Evolutionary conservation across 306 rosid species (phyloP), one percentile per base, ranked within the genome.

Genomic region (Pachyrhizus erosus): DNA sequence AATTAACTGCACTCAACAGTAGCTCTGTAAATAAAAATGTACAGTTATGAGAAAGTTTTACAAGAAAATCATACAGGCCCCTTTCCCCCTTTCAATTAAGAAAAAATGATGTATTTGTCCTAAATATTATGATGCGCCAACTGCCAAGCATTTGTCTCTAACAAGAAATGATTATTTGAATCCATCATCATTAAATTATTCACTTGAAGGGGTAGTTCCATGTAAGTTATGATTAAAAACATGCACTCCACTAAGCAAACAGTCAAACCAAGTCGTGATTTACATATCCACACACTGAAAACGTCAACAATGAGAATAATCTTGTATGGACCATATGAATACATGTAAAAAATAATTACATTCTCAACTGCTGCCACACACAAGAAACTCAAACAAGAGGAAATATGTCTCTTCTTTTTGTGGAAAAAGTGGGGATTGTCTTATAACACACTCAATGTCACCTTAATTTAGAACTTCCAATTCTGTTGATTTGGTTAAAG

Each of bases 391-490:
- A 79, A 46, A n/a, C 67, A 40, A 70, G 14, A 24, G 58, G 45
- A 18, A 66, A 11, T 34, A n/a, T 1, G 5, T 67, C 43, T 46
- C 45, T 39, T 61, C 27, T 58, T 58, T 52, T 48, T 42, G 21
- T 45, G 75, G 51, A 45, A 58, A 67, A 83, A 27, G 76, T 43
- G 52, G 27, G 52, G 20, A 14, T 49, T 70, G 39, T 55, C 67
- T 52, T 65, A 58, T 3, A 23, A 78, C 62, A 29, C 52, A 77
- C 54, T 70, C 33, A 86, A 64, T 20, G 81, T 91, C 90, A 95
- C 87, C 91, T 90, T 60, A 87, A 80, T 81, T 73, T 82, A 61
- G 84, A 24, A 79, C 84, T 88, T 43, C 86, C 87, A 80, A 78
- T 64, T 86, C 87, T 90, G 80, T 82, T 89, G 23, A 88, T 77